Percentiles rank a stretch among this genome's conserved stretches.
phyloP scores from a whole-genome alignment of 768 basidiomycete species.

The Coprinellus micaceus region DNA sequence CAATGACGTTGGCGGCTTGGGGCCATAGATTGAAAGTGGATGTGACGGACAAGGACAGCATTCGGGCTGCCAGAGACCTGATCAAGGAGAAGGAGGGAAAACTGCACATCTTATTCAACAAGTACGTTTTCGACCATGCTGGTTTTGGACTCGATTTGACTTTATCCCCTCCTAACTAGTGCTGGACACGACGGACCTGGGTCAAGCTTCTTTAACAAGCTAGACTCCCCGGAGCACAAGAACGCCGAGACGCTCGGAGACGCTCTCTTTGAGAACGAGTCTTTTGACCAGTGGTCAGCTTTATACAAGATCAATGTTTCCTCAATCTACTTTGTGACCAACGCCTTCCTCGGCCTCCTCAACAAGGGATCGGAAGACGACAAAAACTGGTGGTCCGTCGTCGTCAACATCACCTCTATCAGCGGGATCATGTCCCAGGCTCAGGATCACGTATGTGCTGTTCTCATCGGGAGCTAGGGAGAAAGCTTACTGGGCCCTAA shows the following conservation, averaged over 20 bases:
- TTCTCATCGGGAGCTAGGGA: neutral
- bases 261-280: conserved; percentile 68
- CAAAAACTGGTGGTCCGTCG: conserved; percentile 54
- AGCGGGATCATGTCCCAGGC: conserved; percentile 68
- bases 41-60: conserved; percentile 66
- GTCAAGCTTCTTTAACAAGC: conserved; percentile 55
- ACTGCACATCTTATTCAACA: conserved; percentile 78
- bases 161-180: no score
- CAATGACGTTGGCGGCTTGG: neutral
- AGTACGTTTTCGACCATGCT: conserved; percentile 40
- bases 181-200: conserved; percentile 72
- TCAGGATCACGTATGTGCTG: conserved; percentile 66
- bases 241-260: conserved; percentile 62
- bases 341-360: conserved; percentile 72
- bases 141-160: neutral
- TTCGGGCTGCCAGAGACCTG: conserved; percentile 47
- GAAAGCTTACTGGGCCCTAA: neutral
- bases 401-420: conserved; percentile 77
- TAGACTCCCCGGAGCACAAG: conserved; percentile 53
- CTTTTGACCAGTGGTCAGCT: conserved; percentile 57
- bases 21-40: conserved; percentile 60
- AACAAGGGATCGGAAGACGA: conserved; percentile 65
- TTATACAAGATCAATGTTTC: conserved; percentile 68
- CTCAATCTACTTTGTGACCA: conserved; percentile 74
- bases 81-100: conserved; percentile 62